These are phyloP conservation scores for Colletotrichum filicis DNA, from an alignment of 2,329 filamentous ascomycete genomes.

Conservation along the genomic window DNA sequence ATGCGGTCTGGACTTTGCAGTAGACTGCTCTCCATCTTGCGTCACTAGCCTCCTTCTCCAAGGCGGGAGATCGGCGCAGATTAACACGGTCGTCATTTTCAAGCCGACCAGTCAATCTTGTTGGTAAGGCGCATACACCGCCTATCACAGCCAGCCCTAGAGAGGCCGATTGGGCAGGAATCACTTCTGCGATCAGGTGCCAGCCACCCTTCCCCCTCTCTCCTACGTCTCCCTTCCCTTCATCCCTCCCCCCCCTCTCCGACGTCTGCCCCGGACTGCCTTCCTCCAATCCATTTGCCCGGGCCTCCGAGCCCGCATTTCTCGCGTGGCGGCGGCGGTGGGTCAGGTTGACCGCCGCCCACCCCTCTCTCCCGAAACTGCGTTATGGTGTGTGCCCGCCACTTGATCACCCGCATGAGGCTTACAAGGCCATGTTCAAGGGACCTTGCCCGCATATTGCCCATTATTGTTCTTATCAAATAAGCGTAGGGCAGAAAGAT, in stretches of 20 bases:
- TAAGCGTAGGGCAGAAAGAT: constrained; percentile 33
- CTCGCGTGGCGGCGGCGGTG: not conserved
- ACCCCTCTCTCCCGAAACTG: not conserved
- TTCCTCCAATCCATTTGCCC: constrained; percentile 1
- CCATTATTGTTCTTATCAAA: constrained; percentile 4
- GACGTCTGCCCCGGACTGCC: constrained; percentile 5
- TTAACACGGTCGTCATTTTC: not conserved
- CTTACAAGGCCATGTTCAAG: constrained; percentile 2
- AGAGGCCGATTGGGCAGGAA: constrained; percentile 29
- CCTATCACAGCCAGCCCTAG: constrained; percentile 6
- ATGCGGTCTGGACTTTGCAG: constrained; percentile 2
- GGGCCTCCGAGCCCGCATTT: not conserved
- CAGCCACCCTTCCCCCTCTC: not conserved
- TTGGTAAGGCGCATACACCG: not conserved
- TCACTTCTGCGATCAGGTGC: constrained; percentile 10
- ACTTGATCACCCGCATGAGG: constrained; percentile 29
- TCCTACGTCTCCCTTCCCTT: not conserved
- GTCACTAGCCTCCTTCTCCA: constrained; percentile 19
- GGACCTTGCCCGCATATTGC: not conserved
- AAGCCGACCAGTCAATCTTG: not conserved
- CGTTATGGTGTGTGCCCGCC: not conserved
- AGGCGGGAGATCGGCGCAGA: constrained; percentile 35
- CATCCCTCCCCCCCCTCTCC: not conserved
- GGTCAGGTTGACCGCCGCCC: not conserved
- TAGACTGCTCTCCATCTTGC: constrained; percentile 16